phyloP scores from a whole-genome alignment of 2,329 filamentous ascomycete genomes.

The Fusarium tjaetaba region DNA sequence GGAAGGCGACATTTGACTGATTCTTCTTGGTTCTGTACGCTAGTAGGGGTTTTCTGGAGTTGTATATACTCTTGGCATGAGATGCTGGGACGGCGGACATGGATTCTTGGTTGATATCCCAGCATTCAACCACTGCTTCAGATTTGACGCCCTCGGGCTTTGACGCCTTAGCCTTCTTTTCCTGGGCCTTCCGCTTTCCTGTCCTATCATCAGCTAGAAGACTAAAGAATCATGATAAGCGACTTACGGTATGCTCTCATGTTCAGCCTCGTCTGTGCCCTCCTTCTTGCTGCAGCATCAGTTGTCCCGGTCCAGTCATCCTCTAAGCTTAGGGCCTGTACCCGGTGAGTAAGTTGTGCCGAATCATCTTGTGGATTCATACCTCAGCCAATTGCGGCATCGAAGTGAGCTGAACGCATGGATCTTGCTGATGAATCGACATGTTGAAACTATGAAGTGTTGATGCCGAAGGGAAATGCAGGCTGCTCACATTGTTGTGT shows the following conservation, averaged over 20 bases:
- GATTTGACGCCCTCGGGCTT: neutral
- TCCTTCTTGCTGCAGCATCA: conserved; percentile 53
- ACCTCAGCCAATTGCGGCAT: conserved; percentile 25
- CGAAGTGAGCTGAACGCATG: conserved; percentile 7
- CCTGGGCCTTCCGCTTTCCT: conserved; percentile 8
- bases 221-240: rapidly evolving
- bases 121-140: conserved; percentile 1
- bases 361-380: neutral
- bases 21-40: neutral
- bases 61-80: neutral
- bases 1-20: neutral
- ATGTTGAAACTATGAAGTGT: neutral
- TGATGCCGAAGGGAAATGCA: conserved; percentile 8
- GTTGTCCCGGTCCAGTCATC: conserved; percentile 59
- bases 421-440: neutral
- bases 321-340: conserved; percentile 50
- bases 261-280: conserved; percentile 57
- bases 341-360: neutral
- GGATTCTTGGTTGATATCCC: conserved; percentile 13
- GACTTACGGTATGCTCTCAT: conserved; percentile 52
- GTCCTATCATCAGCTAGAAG: neutral
- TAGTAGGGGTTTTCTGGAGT: neutral
- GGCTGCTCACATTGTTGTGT: conserved; percentile 42
- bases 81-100: neutral
- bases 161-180: neutral